A percentile compares a stretch with the other conserved stretches of the same genome.
Conservation (phyloP, 371 early-diverging fungal species). For the Fennellomyces sp. region DNA sequence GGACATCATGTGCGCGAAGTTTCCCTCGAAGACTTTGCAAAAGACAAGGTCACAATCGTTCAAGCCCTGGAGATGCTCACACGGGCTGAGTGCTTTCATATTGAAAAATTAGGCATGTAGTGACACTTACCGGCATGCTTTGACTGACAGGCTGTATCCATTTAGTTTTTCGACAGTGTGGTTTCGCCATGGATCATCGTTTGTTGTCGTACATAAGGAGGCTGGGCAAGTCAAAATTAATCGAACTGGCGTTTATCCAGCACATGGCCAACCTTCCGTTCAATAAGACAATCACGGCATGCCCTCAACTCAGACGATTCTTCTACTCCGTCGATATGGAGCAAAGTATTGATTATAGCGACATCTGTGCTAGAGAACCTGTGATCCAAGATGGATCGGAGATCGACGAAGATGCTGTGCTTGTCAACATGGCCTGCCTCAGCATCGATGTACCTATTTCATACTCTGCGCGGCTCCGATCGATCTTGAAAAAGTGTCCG, state of each 20-base stretch:
- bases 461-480: not conserved
- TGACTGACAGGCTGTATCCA: too few species aligned
- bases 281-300: not conserved
- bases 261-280: not conserved
- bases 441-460: not conserved
- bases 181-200: not conserved
- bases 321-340: not conserved
- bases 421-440: not conserved
- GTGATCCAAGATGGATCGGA: not conserved
- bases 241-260: not conserved
- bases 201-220: not conserved
- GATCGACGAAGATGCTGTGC: not conserved
- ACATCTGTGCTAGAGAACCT: not conserved
- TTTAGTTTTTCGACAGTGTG: not conserved
- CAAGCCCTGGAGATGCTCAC: too few species aligned
- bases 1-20: not conserved
- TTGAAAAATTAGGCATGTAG: too few species aligned
- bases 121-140: too few species aligned
- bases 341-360: not conserved
- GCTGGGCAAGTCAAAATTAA: not conserved
- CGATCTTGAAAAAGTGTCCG: not conserved
- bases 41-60: not conserved
- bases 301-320: not conserved
- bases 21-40: not conserved
- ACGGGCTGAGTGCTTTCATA: too few species aligned